A percentile compares a stretch with the other conserved stretches of the same genome.
Evolutionary conservation across 2,329 filamentous ascomycete genomes (phyloP).

Genomic region (Aspergillus eucalypticola): DNA sequence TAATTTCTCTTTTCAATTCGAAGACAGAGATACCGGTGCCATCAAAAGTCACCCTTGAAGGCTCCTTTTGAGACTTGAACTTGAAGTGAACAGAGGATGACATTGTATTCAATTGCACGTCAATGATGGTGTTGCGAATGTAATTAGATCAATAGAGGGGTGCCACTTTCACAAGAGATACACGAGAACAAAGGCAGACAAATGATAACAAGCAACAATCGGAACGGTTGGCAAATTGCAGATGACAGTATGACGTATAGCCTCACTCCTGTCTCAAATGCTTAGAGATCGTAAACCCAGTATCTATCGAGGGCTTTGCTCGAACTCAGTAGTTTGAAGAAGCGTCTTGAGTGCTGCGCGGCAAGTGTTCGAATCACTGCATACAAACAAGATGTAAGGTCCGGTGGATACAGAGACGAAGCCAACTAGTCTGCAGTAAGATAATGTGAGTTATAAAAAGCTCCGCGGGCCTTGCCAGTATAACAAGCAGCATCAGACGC

Average conservation of each 20-base stretch:
- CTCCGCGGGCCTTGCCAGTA: constrained; percentile 18
- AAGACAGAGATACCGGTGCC: constrained; percentile 98
- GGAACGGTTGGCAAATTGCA: constrained; percentile 18
- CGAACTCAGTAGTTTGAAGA: constrained; percentile 28
- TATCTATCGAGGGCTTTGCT: constrained; percentile 29
- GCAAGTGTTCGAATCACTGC: constrained; percentile 31
- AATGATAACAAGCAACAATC: constrained; percentile 20
- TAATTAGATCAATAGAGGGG: constrained; percentile 33
- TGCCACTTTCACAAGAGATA: constrained; percentile 30
- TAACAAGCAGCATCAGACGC: constrained; percentile 19
- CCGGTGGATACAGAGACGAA: constrained; percentile 32
- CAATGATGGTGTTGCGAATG: constrained; percentile 29
- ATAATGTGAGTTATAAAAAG: constrained; percentile 15
- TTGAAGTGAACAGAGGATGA: constrained; percentile 99
- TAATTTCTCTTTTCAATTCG: constrained; percentile 98
- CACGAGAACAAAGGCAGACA: constrained; percentile 23
- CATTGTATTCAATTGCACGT: constrained; percentile 62
- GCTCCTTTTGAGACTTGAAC: constrained; percentile 98
- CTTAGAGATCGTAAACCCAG: constrained; percentile 26
- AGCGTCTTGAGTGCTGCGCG: constrained; percentile 30
- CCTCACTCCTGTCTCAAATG: constrained; percentile 18
- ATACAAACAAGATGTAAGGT: constrained; percentile 36
- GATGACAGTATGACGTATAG: constrained; percentile 21
- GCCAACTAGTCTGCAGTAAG: constrained; percentile 24
- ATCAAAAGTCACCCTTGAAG: constrained; percentile 91